Percentiles rank a stretch among this genome's conserved stretches.
Conservation (phyloP, 1,284 basidiomycete species). For the Volvariella volvacea region DNA sequence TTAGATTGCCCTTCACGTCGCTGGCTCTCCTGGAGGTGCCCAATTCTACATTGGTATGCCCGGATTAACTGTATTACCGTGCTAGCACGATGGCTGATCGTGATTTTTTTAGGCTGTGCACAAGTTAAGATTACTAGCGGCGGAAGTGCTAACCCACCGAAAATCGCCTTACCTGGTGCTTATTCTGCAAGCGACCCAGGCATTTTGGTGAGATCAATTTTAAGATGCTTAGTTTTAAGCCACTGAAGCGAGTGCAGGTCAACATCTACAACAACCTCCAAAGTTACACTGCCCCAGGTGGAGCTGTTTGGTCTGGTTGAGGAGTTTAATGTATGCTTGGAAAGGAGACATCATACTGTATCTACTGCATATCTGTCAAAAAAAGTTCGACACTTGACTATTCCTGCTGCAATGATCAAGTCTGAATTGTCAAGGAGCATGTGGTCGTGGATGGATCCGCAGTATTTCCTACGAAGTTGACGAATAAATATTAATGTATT, state of each 20-base stretch:
- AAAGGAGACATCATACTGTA: too few species aligned
- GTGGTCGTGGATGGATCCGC: too few species aligned
- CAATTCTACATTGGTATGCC: slow-evolving; percentile 38
- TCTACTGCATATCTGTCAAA: too few species aligned
- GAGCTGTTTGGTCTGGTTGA: slow-evolving; percentile 31
- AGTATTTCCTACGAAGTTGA: too few species aligned
- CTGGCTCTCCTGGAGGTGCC: slow-evolving; percentile 33
- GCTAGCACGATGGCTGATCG: background rate
- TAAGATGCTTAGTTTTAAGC: background rate
- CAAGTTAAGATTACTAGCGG: slow-evolving; percentile 39
- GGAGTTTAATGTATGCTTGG: too few species aligned
- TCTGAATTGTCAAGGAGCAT: too few species aligned
- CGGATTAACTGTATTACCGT: background rate
- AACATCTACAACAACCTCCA: slow-evolving; percentile 47
- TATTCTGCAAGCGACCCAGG: slow-evolving; percentile 40
- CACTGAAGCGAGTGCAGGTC: slow-evolving; percentile 19
- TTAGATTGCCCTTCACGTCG: slow-evolving; percentile 41
- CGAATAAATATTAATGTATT: too few species aligned
- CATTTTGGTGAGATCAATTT: slow-evolving; percentile 27
- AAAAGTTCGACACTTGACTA: too few species aligned
- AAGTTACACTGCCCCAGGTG: slow-evolving; percentile 32
- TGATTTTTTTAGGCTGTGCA: slow-evolving; percentile 21
- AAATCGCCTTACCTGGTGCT: slow-evolving; percentile 38
- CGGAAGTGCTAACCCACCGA: slow-evolving; percentile 37
- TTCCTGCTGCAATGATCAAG: too few species aligned